phyloP scores from a whole-genome alignment of 768 basidiomycete genomes.

The Mycena galopus region DNA sequence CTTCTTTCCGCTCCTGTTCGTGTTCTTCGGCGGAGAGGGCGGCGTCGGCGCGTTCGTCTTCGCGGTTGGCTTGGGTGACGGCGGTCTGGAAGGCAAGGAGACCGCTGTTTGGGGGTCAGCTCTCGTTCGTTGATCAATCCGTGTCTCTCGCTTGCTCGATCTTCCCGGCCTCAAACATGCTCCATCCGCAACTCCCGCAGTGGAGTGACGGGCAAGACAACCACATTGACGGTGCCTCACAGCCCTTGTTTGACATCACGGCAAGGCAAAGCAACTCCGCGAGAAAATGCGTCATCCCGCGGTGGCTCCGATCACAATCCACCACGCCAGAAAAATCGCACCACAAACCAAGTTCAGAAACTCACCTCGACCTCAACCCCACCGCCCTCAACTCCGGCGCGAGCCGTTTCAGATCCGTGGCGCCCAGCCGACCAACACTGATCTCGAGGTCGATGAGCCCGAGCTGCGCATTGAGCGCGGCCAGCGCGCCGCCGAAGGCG shows the following conservation, averaged over 20 bases:
- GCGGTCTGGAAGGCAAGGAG: conserved; percentile 55
- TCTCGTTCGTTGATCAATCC: no score
- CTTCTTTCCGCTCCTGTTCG: conserved; percentile 20
- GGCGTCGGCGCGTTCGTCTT: conserved; percentile 38
- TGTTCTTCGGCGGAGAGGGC: background rate
- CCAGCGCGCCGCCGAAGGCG: conserved; percentile 46
- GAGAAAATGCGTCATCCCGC: no score
- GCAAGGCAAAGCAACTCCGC: no score
- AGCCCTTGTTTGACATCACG: no score
- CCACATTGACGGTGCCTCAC: no score
- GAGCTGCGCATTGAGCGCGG: conserved; percentile 51
- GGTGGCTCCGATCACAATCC: no score
- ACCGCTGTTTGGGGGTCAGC: conserved; percentile 38
- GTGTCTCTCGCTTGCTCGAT: no score
- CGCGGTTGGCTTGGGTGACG: conserved; percentile 48
- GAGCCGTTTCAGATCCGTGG: conserved; percentile 55
- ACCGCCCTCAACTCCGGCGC: conserved; percentile 54
- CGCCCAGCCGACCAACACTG: conserved; percentile 58
- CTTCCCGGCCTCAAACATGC: no score
- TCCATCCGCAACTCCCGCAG: no score
- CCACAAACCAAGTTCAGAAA: conserved; percentile 1
- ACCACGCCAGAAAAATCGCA: no score
- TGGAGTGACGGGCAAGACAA: no score
- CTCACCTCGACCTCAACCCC: conserved; percentile 54
- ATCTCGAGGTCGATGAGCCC: conserved; percentile 56